Evolutionary conservation across 371 early-diverging fungal species (phyloP).

Genomic region (Dinochytrium kinnereticum): DNA sequence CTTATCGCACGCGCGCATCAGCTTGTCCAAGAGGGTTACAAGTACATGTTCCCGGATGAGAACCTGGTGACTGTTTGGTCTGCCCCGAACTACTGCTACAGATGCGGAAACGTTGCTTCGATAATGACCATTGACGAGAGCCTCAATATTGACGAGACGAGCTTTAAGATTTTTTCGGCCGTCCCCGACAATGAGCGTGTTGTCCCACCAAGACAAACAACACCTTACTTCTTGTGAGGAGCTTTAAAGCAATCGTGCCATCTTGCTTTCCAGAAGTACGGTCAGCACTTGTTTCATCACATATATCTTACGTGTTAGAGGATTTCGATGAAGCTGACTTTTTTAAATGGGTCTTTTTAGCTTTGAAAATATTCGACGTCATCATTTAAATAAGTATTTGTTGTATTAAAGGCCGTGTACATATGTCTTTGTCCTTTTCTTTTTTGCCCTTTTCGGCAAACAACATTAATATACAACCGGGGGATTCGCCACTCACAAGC

Average conservation of each 20-base stretch:
- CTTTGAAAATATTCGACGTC: no score
- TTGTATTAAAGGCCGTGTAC: no score
- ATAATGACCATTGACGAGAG: slow-evolving; percentile 95
- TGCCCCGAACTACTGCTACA: slow-evolving; percentile 99
- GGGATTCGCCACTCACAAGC: no score
- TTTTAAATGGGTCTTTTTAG: no score
- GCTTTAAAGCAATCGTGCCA: no score
- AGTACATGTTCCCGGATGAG: slow-evolving; percentile 95
- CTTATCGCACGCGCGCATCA: slow-evolving; percentile 98
- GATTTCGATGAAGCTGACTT: no score
- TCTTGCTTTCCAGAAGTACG: background rate
- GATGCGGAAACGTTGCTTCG: slow-evolving; percentile 99
- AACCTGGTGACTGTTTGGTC: slow-evolving; percentile 99
- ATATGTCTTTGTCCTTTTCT: no score
- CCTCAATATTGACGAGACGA: slow-evolving; percentile 78
- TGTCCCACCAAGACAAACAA: slow-evolving; percentile 45
- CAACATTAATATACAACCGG: no score
- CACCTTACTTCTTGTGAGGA: slow-evolving; percentile 56
- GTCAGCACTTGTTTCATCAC: background rate
- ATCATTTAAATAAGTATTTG: no score
- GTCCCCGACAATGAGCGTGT: slow-evolving; percentile 77
- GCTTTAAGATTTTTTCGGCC: slow-evolving; percentile 94
- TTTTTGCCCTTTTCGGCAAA: no score
- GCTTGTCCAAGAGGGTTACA: slow-evolving; percentile 97
- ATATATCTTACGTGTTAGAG: no score